phyloP scores from a whole-genome alignment of 2,329 filamentous ascomycete species.

The Penicillium sp. region DNA sequence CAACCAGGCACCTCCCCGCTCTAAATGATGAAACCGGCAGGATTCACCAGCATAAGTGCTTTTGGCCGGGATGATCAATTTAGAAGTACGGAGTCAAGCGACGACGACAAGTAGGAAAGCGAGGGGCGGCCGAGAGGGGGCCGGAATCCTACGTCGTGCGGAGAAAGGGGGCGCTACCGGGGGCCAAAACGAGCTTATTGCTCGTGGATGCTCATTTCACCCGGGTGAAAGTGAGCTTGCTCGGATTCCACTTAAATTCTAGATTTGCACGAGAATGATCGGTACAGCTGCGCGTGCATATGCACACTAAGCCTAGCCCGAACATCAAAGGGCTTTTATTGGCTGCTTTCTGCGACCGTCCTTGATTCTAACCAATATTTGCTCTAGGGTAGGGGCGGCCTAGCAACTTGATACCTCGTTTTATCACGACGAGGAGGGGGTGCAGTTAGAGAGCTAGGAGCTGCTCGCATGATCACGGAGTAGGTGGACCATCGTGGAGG shows the following conservation, averaged over 20 bases:
- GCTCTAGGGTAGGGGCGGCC: not conserved
- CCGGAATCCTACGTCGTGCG: not conserved
- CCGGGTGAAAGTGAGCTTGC: slow-evolving; percentile 5
- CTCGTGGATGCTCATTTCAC: not conserved
- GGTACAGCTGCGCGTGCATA: not conserved
- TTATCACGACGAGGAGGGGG: not conserved
- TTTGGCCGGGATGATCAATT: too few species aligned
- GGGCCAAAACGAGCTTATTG: slow-evolving; percentile 3
- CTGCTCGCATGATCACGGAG: not conserved
- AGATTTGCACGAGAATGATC: slow-evolving; percentile 3
- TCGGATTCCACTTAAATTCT: not conserved
- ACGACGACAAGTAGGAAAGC: too few species aligned
- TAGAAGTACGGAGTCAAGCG: too few species aligned
- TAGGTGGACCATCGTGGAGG: not conserved
- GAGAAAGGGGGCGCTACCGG: not conserved
- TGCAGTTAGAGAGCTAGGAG: not conserved
- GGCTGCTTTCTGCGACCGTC: not conserved
- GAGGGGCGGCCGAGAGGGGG: too few species aligned
- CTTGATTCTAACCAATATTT: not conserved
- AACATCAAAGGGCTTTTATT: not conserved
- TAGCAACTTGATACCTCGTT: not conserved
- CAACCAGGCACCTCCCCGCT: not conserved
- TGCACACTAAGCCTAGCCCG: not conserved
- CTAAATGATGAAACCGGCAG: not conserved
- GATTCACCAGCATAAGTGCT: too few species aligned